Base-by-base conservation (phyloP, 345 rosid species). In the Citrus sp. region DNA sequence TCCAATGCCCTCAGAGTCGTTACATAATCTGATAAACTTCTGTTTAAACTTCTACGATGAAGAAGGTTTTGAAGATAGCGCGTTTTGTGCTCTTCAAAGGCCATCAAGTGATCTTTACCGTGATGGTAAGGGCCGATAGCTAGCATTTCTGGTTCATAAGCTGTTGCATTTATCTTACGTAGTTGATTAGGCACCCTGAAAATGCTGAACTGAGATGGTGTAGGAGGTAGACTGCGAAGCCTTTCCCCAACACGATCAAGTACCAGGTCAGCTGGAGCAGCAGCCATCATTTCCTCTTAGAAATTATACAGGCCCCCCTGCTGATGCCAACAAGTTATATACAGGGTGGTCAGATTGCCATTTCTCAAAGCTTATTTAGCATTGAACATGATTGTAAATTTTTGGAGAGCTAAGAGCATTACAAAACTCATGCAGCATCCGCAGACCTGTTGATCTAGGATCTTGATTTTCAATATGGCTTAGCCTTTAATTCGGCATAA, bases 101-200 rank as follows among this genome's bases (percentile, higher is more conserved):
- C 72, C 12, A 40, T n/a, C 19, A 78, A 68, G 46, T 62, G 72
- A 67, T 10, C 58, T 19, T 78, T 78, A 22, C 51, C 37, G 7
- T 28, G 59, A 40, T 78, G 76, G 58, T 82, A 74, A 40, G 84
- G 81, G 49, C 84, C 83, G 14, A 83, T 79, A 1, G 85, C 74
- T 10, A 83, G 16, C 30, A 80, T 21, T 7, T 61, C 35, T 4
- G 85, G 80, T 60, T 83, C 85, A 28, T 80, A 77, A 0, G 80
- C 83, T 54, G 27, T 77, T 35, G 61, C 74, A 4, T 79, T 80
- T 9, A 76, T 65, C 28, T 54, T 49, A 7, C 80, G 63, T 4
- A 82, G 58, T 2, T 56, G 38, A 5, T 22, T n/a, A 37, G 72
- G 80, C 12, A 77, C 80, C 54, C 37, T 73, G 65, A 77, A 81